These are phyloP conservation scores for Carallia pectinifolia DNA, from an alignment of 345 rosid species.

Conservation along the genomic window DNA sequence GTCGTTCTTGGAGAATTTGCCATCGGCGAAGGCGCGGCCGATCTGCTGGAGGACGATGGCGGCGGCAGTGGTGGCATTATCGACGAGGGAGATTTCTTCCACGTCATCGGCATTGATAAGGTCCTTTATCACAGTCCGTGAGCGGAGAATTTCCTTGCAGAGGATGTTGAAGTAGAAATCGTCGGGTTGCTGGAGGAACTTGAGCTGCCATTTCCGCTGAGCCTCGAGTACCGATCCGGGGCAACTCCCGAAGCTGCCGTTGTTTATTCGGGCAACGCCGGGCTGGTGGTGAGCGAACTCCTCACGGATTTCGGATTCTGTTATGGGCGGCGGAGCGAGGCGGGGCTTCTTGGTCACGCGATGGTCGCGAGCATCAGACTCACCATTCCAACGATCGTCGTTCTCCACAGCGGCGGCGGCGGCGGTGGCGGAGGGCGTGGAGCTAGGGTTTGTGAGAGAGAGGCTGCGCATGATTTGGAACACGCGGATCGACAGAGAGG, in stretches of 20 bases:
- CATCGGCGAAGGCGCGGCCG: slow-evolving; percentile 56
- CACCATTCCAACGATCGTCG: slow-evolving; percentile 48
- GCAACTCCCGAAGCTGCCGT: slow-evolving; percentile 85
- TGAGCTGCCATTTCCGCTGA: slow-evolving; percentile 63
- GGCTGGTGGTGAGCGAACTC: slow-evolving; percentile 76
- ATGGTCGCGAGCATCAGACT: slow-evolving; percentile 21
- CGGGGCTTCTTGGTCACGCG: slow-evolving; percentile 45
- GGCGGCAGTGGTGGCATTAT: slow-evolving; percentile 79
- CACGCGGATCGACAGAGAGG: not conserved
- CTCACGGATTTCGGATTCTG: slow-evolving; percentile 46
- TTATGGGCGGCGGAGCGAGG: slow-evolving; percentile 17
- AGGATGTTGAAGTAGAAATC: slow-evolving; percentile 69
- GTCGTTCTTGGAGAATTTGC: slow-evolving; percentile 48
- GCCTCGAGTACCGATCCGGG: slow-evolving; percentile 59
- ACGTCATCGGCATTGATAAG: slow-evolving; percentile 68
- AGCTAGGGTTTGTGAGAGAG: slow-evolving; percentile 28
- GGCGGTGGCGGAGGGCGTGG: not conserved
- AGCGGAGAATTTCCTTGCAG: slow-evolving; percentile 53
- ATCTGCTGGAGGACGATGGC: slow-evolving; percentile 74
- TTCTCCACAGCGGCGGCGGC: slow-evolving; percentile 36
- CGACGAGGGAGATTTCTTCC: slow-evolving; percentile 69
- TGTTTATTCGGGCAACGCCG: slow-evolving; percentile 61
- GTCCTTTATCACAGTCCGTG: slow-evolving; percentile 51
- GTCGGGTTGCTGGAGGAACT: slow-evolving; percentile 66
- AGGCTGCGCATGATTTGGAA: slow-evolving; percentile 10